Percentiles rank a stretch among this genome's conserved stretches.
These are phyloP conservation scores for Xerocomus potaroensis DNA, from an alignment of 768 basidiomycete genomes.

Conservation along the genomic window DNA sequence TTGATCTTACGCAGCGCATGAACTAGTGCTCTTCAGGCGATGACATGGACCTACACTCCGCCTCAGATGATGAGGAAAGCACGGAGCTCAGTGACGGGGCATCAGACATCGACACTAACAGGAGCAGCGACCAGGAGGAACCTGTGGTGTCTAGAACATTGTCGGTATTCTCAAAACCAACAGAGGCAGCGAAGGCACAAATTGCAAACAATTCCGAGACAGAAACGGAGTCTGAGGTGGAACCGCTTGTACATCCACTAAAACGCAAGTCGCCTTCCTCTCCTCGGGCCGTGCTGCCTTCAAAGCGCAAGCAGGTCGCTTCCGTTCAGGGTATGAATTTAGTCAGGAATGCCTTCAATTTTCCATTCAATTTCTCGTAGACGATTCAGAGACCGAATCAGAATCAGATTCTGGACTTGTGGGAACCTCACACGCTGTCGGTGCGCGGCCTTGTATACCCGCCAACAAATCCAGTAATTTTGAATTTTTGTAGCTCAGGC, in stretches of 20 bases:
- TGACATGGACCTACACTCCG: conserved; percentile 49
- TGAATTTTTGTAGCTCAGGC: not conserved
- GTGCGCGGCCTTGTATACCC: conserved; percentile 18
- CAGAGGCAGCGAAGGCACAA: conserved; percentile 3
- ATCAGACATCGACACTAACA: conserved; percentile 14
- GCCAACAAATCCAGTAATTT: not conserved
- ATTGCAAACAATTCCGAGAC: conserved; percentile 26
- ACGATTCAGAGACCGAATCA: conserved; percentile 46
- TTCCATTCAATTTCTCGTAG: conserved; percentile 4
- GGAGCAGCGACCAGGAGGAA: conserved; percentile 23
- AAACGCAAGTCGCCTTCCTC: conserved; percentile 27
- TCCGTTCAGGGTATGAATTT: conserved; percentile 15
- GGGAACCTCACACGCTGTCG: conserved; percentile 5
- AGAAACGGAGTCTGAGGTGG: conserved; percentile 32
- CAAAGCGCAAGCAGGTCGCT: conserved; percentile 18
- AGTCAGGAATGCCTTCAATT: not conserved
- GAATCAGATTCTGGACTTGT: conserved; percentile 32
- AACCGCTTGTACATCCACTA: not conserved
- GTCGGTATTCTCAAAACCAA: conserved; percentile 6
- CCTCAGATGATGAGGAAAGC: conserved; percentile 38
- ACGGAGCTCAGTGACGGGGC: conserved; percentile 20
- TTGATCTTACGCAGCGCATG: not conserved
- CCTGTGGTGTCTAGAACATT: conserved; percentile 24
- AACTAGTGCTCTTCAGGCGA: conserved; percentile 24
- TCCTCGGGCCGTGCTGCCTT: conserved; percentile 2